Conservation (phyloP, 1,284 basidiomycete species). For the Uromyces viciae-fabae region DNA sequence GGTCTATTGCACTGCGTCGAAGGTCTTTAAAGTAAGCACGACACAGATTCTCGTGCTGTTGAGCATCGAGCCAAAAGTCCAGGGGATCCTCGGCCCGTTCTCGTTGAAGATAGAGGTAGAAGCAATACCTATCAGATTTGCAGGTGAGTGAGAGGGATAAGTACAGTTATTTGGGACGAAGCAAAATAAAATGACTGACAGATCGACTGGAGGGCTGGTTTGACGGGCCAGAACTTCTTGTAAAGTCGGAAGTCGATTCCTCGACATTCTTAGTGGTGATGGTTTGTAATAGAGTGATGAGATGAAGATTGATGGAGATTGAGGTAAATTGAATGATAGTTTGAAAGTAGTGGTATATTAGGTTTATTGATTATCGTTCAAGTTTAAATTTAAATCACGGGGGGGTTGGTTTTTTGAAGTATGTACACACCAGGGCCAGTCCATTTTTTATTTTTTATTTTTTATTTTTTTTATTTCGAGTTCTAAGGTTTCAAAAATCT, state of each 20-base stretch:
- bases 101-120: constrained; percentile 75
- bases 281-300: constrained; percentile 2
- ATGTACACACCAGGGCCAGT: no score
- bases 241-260: constrained; percentile 38
- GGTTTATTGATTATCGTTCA: no score
- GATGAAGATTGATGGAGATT: no score
- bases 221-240: constrained; percentile 44
- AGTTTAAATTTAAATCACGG: no score
- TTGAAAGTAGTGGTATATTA: no score
- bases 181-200: constrained; percentile 60
- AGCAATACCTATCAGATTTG: constrained; percentile 55
- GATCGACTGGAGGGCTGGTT: constrained; percentile 88
- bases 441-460: no score
- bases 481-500: no score
- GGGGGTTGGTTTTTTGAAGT: no score
- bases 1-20: constrained; percentile 50
- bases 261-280: constrained; percentile 15
- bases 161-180: constrained; percentile 58
- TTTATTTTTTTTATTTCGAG: no score
- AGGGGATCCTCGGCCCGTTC: constrained; percentile 91
- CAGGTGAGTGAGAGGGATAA: not conserved
- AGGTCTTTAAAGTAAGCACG: constrained; percentile 54
- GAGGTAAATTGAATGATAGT: no score
- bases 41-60: constrained; percentile 95
- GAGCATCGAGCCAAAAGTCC: constrained; percentile 98